Conservation (phyloP, 208 protist species). For the Trichomonas tenax region DNA sequence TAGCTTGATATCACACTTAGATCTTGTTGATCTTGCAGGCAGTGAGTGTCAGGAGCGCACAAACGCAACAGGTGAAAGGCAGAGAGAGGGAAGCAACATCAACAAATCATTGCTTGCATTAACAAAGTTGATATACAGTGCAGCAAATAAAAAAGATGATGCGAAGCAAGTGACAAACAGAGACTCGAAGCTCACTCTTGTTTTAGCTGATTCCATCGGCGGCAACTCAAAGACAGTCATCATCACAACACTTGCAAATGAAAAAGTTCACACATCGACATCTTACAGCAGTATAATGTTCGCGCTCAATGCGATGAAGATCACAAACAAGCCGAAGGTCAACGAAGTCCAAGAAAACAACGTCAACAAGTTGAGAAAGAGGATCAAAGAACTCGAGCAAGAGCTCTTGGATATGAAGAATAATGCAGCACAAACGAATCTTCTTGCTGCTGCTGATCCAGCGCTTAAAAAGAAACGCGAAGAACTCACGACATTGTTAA, state of each 20-base stretch:
- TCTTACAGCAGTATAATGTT: slow-evolving; percentile 45
- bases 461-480: not conserved
- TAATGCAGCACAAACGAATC: not conserved
- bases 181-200: slow-evolving; percentile 50
- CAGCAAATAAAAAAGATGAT: not conserved
- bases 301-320: slow-evolving; percentile 55
- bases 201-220: slow-evolving; percentile 40
- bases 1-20: slow-evolving; percentile 22
- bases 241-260: slow-evolving; percentile 43
- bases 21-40: slow-evolving; percentile 35
- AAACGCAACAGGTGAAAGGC: slow-evolving; percentile 25
- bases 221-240: slow-evolving; percentile 52
- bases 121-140: slow-evolving; percentile 33
- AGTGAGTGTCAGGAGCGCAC: slow-evolving; percentile 27
- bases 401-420: not conserved
- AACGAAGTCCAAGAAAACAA: slow-evolving; percentile 50
- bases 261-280: slow-evolving; percentile 45
- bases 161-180: slow-evolving; percentile 50
- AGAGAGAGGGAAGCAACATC: slow-evolving; percentile 45
- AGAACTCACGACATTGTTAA: not conserved
- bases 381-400: not conserved
- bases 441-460: not conserved
- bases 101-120: slow-evolving; percentile 52
- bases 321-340: slow-evolving; percentile 59
- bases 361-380: not conserved